phyloP scores from a whole-genome alignment of 768 basidiomycete genomes.

The Tylopilus cervinicoccineus region DNA sequence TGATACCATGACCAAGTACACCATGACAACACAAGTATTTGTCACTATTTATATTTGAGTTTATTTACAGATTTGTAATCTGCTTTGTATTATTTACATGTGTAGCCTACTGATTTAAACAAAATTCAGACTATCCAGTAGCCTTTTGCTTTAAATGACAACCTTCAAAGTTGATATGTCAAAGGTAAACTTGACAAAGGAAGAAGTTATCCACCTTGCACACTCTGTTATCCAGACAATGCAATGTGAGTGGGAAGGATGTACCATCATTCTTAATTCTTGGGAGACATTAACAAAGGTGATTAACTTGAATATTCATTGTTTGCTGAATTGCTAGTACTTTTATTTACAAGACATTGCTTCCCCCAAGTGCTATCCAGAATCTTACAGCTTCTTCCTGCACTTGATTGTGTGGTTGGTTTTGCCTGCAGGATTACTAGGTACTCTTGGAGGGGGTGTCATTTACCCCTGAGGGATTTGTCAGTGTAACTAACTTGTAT shows the following conservation, averaged over 20 bases:
- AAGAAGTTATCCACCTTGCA: conserved; percentile 20
- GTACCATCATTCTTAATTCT: conserved; percentile 24
- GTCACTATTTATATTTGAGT: background rate
- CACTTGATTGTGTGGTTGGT: conserved; percentile 4
- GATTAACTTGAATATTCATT: conserved; percentile 10
- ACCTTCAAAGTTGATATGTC: conserved; percentile 13
- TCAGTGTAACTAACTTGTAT: conserved; percentile 7
- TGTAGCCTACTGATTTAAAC: background rate
- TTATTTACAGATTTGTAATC: background rate
- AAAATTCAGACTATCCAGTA: background rate
- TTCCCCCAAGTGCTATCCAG: conserved; percentile 2
- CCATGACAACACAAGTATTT: no score
- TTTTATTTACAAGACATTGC: background rate
- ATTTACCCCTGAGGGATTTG: background rate
- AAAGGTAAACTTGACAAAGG: conserved; percentile 19
- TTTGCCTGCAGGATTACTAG: conserved; percentile 21
- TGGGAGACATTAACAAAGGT: conserved; percentile 30
- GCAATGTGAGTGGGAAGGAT: conserved; percentile 30
- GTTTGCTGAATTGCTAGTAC: conserved; percentile 5
- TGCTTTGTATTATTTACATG: conserved; percentile 8
- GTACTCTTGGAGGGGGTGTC: conserved; percentile 12
- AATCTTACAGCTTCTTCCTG: conserved; percentile 16
- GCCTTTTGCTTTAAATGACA: conserved; percentile 3
- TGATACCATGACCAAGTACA: no score
- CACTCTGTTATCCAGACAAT: conserved; percentile 21